Base-by-base conservation (phyloP, 2,329 filamentous ascomycete genomes). In the Arthrocladium fulminans region DNA sequence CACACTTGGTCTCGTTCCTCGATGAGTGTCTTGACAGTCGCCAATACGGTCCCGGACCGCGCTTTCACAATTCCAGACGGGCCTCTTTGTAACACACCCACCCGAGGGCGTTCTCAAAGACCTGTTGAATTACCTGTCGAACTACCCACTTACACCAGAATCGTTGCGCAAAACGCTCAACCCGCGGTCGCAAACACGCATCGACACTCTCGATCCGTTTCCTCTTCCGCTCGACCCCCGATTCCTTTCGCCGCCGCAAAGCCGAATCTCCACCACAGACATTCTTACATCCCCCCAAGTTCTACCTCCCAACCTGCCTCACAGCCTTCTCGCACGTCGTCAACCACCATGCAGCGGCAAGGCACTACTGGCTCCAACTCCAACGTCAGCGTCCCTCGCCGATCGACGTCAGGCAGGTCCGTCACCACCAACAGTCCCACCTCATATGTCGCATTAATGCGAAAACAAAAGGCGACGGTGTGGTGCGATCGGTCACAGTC, bases 401-500 rank as follows among this genome's bases (percentile, higher is more conserved):
- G 57, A 15, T 59, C 56, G 7, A 60, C 57, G 3, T 60, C 57
- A 2, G 49, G 52, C 29, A 55, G 57, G 25, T 60, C 57, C 5
- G 54, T 51, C 13, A 29, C 54, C 25, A 57, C 54, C n/a, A 55
- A 55, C 38, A 55, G 50, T 35, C 57, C 57, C 13, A 60, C 57
- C 9, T 60, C 57, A 55, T 98, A 98, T 67, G 92, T 98, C 45
- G 89, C 92, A 29, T 76, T 96, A n/a, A 83, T 98, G 70, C 81
- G 92, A 54, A 90, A 89, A 65, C 92, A 98, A 68, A 97, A 97
- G 66, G 92, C 88, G 25, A 98, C 92, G 0, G 92, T 98, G 3
- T 98, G 92, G 92, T 96, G 89, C 71, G 92, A 97, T 63, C 84
- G 89, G 47, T 79, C 90, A 8, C 92, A 98, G 65, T 82, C 86